Base-by-base conservation (phyloP, 1,284 basidiomycete genomes). In the Coniferiporia weirii region DNA sequence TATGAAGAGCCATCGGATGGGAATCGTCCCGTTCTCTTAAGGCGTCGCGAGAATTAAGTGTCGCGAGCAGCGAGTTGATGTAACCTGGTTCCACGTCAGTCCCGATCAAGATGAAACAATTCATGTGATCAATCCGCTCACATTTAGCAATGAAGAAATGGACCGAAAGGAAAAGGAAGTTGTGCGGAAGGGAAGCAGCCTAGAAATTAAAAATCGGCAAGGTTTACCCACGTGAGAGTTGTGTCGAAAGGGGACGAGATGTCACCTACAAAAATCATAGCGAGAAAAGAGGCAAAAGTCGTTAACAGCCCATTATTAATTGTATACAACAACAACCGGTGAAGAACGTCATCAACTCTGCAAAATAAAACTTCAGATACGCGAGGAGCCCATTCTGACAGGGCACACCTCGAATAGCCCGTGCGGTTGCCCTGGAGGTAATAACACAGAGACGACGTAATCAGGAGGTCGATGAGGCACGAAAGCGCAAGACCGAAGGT, bases 261-360 rank as follows among this genome's bases (percentile, higher is more conserved):
- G 0, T 2, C 12, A 47, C 60, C 19, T 45, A 61, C 60, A 50
- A 51, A 61, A 40, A 61, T 48, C 60, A 61, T 58, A 36, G 54
- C 56, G 27, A 61, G 43, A 9, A 58, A 13, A 43, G 60, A 61
- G 10, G 60, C 60, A 40, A 61, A 58, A 17, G 52, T 48, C 1
- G 60, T 61, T 19, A 61, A 38, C 27, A 61, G 60, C 8, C 60
- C 60, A 50, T 61, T 61, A 32, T 61, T 61, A n/a, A 61, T 58
- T n/a, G 60, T 61, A 38, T 61, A 61, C 40, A 61, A 40, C 5
- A 61, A n/a, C 50, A 61, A 19, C 6, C 60, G 56, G 49, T 61
- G 60, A 27, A 61, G 36, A 13, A 58, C 52, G 44, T 61, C 60
- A 38, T 61, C 60, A 32, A 61, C 44, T 36, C 60, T 61, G 35